A percentile compares a stretch with the other conserved stretches of the same genome.
Evolutionary conservation across 176 grass and related monocot genomes (phyloP).

Genomic region (Eragrostis nindensis): DNA sequence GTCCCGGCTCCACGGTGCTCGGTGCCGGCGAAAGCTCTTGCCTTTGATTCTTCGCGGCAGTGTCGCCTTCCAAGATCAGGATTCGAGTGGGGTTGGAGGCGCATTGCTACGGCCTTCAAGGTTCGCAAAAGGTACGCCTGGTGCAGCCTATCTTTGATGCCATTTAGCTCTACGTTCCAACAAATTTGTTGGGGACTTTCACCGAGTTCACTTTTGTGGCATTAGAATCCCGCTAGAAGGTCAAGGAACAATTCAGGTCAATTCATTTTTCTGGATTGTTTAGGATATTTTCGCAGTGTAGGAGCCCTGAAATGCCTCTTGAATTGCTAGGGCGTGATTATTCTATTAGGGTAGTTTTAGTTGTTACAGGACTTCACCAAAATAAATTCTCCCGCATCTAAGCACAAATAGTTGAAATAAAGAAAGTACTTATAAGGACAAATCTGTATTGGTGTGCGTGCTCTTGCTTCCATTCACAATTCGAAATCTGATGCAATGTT

Average conservation of each 20-base stretch:
- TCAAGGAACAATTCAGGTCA: not conserved
- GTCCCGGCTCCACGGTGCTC: not conserved
- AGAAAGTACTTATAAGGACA: not conserved
- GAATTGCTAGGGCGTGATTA: no score
- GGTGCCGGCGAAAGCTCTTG: not conserved
- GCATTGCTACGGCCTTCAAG: conserved; percentile 2
- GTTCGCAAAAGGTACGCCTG: not conserved
- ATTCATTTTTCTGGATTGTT: conserved; percentile 8
- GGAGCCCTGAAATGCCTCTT: not conserved
- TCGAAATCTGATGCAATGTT: not conserved
- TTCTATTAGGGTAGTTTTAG: no score
- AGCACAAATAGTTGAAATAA: not conserved
- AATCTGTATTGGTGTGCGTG: not conserved
- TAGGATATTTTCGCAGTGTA: not conserved
- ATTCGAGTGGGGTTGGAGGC: not conserved
- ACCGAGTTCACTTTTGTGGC: not conserved
- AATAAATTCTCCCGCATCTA: not conserved
- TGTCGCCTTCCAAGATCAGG: not conserved
- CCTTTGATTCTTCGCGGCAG: not conserved
- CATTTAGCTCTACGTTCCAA: not conserved
- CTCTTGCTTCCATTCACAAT: not conserved
- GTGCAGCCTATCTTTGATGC: not conserved
- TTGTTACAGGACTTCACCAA: no score
- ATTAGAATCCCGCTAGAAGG: not conserved
- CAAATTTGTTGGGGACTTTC: not conserved